phyloP scores from a whole-genome alignment of 2,329 filamentous ascomycete genomes.

The Calonectria fujianensis region DNA sequence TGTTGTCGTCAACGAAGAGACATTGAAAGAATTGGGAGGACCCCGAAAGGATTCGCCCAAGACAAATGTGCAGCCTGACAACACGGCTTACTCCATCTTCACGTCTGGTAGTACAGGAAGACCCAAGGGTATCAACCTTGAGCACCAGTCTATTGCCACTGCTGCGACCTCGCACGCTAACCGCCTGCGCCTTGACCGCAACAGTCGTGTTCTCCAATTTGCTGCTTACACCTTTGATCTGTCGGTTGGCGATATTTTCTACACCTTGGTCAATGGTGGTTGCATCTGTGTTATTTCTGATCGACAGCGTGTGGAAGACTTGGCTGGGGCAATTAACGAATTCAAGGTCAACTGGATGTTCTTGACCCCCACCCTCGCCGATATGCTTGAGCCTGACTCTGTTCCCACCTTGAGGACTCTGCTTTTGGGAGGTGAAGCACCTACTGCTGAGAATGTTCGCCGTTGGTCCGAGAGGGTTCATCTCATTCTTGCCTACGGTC shows the following conservation, averaged over 20 bases:
- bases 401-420: conserved; percentile 9
- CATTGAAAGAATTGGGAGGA: neutral
- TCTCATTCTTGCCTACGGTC: conserved; percentile 1
- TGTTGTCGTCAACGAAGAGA: conserved; percentile 6
- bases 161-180: neutral
- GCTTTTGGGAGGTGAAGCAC: conserved; percentile 12
- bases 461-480: conserved; percentile 18
- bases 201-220: conserved; percentile 14
- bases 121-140: conserved; percentile 23
- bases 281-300: neutral
- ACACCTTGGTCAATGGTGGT: conserved; percentile 10
- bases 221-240: conserved; percentile 11
- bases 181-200: conserved; percentile 1
- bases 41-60: conserved; percentile 1
- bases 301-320: conserved; percentile 17
- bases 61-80: conserved; percentile 5
- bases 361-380: conserved; percentile 7
- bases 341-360: conserved; percentile 23
- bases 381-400: conserved; percentile 18
- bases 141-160: conserved; percentile 11
- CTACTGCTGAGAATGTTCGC: conserved; percentile 8
- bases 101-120: conserved; percentile 13
- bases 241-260: conserved; percentile 12
- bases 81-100: conserved; percentile 18
- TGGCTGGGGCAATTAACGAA: neutral